These are phyloP conservation scores for Actinomortierella ambigua DNA, from an alignment of 371 early-diverging fungal genomes.

Conservation along the genomic window DNA sequence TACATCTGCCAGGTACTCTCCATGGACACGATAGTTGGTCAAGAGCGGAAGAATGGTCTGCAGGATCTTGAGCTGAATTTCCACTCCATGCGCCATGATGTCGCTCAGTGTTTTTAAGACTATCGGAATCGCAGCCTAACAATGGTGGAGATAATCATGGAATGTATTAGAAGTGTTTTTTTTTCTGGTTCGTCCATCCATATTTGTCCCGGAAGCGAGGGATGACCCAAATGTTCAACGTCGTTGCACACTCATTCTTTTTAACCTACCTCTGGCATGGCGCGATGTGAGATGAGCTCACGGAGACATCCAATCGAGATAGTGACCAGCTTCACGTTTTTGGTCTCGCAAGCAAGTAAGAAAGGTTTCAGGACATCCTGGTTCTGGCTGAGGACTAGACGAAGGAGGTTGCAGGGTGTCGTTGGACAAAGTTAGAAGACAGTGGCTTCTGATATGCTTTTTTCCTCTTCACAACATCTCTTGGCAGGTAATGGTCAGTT, in stretches of 20 bases:
- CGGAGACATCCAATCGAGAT: slow-evolving; percentile 91
- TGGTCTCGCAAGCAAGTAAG: slow-evolving; percentile 88
- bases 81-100: slow-evolving; percentile 74
- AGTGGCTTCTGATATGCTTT: slow-evolving; percentile 51
- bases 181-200: not conserved
- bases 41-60: slow-evolving; percentile 92
- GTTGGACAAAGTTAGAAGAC: not conserved
- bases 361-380: slow-evolving; percentile 90
- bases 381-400: slow-evolving; percentile 76
- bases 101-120: slow-evolving; percentile 78
- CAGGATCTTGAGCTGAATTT: slow-evolving; percentile 91
- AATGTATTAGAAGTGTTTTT: not conserved
- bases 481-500: no score
- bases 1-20: slow-evolving; percentile 84
- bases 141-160: not conserved
- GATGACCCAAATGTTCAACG: no score
- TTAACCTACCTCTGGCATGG: slow-evolving; percentile 77
- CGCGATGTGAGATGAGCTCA: slow-evolving; percentile 82
- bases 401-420: slow-evolving; percentile 3
- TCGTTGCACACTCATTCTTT: no score
- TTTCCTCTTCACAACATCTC: not conserved
- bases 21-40: slow-evolving; percentile 80
- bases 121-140: slow-evolving; percentile 67
- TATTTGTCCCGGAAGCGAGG: no score
- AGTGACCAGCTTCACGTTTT: slow-evolving; percentile 81